These are phyloP conservation scores for Geosmithia morbida DNA, from an alignment of 2,329 filamentous ascomycete species.

Conservation along the genomic window DNA sequence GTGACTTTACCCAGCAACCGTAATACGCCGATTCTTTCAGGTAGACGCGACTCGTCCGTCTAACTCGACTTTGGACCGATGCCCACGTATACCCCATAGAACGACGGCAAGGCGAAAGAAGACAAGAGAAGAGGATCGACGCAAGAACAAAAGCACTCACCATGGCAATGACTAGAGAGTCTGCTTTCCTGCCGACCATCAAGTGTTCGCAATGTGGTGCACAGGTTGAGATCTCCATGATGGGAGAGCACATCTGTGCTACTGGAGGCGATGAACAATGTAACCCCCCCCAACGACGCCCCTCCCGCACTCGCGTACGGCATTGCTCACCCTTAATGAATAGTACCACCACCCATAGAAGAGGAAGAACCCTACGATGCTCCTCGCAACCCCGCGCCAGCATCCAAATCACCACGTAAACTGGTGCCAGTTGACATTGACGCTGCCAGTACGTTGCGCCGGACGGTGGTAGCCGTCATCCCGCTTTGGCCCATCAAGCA, in stretches of 20 bases:
- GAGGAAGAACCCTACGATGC: constrained; percentile 5
- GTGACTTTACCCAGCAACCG: neutral
- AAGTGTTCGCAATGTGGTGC: constrained; percentile 73
- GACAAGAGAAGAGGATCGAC: neutral
- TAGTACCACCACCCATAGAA: constrained; percentile 2
- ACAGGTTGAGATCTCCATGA: constrained; percentile 69
- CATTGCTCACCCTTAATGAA: neutral
- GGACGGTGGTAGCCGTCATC: too few relatives aligned
- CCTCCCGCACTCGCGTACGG: too few relatives aligned
- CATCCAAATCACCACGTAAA: constrained; percentile 21
- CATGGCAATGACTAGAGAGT: constrained; percentile 42
- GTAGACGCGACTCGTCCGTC: neutral
- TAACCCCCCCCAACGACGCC: constrained; percentile 8
- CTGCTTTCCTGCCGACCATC: constrained; percentile 64
- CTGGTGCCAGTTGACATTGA: constrained; percentile 35
- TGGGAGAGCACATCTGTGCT: constrained; percentile 73
- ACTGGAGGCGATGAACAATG: constrained; percentile 29
- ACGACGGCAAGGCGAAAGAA: neutral
- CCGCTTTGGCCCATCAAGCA: neutral
- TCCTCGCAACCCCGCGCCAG: constrained; percentile 8
- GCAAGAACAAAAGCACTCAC: constrained; percentile 6
- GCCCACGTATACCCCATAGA: neutral
- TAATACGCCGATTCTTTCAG: neutral
- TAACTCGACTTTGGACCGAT: neutral
- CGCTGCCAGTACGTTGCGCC: constrained; percentile 28